Evolutionary conservation across 306 rosid species (phyloP), one percentile per base, ranked within the genome.

Genomic region (Hylodesmum podocarpum): DNA sequence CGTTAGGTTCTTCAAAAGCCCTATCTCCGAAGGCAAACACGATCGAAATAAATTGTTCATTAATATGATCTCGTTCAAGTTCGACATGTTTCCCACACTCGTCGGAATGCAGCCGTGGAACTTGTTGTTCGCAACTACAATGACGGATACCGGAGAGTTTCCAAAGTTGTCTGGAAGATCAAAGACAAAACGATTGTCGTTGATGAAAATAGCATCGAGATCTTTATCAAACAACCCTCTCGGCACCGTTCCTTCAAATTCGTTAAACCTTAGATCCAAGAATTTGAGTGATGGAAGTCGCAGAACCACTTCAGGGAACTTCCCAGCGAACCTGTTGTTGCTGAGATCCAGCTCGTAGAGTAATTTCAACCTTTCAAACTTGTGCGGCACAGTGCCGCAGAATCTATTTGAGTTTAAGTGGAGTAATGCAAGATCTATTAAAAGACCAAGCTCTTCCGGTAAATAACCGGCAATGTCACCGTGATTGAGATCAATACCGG

Each of bases 401-500:
- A 93, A 90, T 16, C 94, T 85, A 73, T 93, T 87, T 4, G 96
- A 80, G 88, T 87, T 90, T 3, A 88, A 33, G 65, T 90, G 96
- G 58, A 93, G 82, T 27, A 90, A 72, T 1, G 91, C 82, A 0
- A 90, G 89, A 86, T 90, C 91, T 14, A 46, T 6, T 4, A 89
- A 82, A 0, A 84, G 69, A 0, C 89, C 91, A 11, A 93, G 93
- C 73, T 87, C 90, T 53, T 87, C 85, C 0, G 96, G 98, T 37
- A 93, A 87, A 27, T 87, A 77, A 3, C 91, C 96, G 2, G 96
- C 94, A 73, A 93, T 93, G 86, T 86, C 90, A 3, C 78, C 87
- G 18, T 92, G 92, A 83, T 92, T 92, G 53, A 90, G 89, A 79
- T 92, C 97, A 46, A 90, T 86, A 66, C 96, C 96, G 3, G 92